Evolutionary conservation across 805 yeast genomes (phyloP), one percentile per base, ranked within the genome.

Genomic region (Hanseniaspora clermontiae): DNA sequence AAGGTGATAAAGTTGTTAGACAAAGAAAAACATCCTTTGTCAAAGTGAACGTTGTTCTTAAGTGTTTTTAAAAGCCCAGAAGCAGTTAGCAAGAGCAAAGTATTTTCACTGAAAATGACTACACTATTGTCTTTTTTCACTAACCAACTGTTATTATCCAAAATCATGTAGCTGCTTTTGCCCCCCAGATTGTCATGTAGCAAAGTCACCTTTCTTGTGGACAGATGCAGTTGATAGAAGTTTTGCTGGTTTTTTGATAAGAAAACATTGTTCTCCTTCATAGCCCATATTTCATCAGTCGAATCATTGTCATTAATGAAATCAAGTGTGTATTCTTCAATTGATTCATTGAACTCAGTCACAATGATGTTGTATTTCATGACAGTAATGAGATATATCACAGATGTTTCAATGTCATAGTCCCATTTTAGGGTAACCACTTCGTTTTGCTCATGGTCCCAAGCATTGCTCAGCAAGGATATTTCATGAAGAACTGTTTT

Each of bases 11-110:
- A 52, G n/a, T 12, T 52, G 6, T 38, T 29, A 2, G 56, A 52
- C 3, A 29, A 20, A 37, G 56, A 52, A 12, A 52, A 52, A 31
- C 45, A 47, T 11, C 56, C 56, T 14, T 37, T 27, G 20, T 52
- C 56, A 39, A 12, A 52, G 11, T 52, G 51, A 5, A 24, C 15
- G 19, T 52, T 52, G 1, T 17, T 24, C 38, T 39, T 45, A 24
- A 52, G 15, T 34, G 61, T 61, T 20, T 62, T 62, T 9, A 20
- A 29, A 3, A 14, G 20, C 14, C 29, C 17, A 8, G 27, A 17
- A 12, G 34, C 8, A 6, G n/a, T 36, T 2, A 51, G 15, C 11
- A 43, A 19, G 1, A 51, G 3, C 3, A 51, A 11, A 19, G 43
- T 31, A 10, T 46, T 52, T 17, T 38, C 34, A 20, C 56, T 52